Base-by-base conservation (phyloP, 306 rosid species). In the Lupinus albus region DNA sequence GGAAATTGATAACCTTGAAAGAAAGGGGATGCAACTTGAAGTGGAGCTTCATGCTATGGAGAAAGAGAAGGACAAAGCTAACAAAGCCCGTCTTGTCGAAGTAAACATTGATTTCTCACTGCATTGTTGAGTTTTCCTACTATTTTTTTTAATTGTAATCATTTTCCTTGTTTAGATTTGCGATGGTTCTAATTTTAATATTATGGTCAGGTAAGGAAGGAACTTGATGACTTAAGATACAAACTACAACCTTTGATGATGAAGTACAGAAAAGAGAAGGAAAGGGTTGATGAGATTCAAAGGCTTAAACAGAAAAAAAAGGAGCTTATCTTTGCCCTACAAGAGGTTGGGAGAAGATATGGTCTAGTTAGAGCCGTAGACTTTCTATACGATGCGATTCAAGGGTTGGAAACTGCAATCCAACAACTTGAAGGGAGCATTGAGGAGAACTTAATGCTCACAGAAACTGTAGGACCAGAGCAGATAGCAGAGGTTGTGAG, bases 401-500 rank as follows among this genome's bases (percentile, higher is more conserved):
- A 92, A 30, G 98, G 89, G 12, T 87, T 92, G 71, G 98, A 92
- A 52, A 4, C 89, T 21, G 88, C 95, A 6, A 83, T 92, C 1
- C 87, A 88, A n/a, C 80, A 79, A 28, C 84, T 87, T 42, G 98
- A 92, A 74, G 91, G 95, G 5, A 81, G 28, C 63, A 46, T 88
- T 0, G 95, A 76, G 6, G 91, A 86, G 14, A 87, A 86, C 55
- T 45, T 92, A 21, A 92, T 92, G 91, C 68, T 92, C 67, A 92
- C 98, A 0, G 96, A 89, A 63, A 82, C 91, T 1, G 98, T 92
- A 58, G 95, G 95, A 33, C 96, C 98, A 0, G 98, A 92, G 2
- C 96, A 92, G 8, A 80, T 92, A 57, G 95, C 98, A 0, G 98
- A 92, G 78, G 96, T 92, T 7, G 96, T 92, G 32, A 84, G 98